Conservation (phyloP, 2,329 filamentous ascomycete genomes). For the Zymoseptoria brevis region DNA sequence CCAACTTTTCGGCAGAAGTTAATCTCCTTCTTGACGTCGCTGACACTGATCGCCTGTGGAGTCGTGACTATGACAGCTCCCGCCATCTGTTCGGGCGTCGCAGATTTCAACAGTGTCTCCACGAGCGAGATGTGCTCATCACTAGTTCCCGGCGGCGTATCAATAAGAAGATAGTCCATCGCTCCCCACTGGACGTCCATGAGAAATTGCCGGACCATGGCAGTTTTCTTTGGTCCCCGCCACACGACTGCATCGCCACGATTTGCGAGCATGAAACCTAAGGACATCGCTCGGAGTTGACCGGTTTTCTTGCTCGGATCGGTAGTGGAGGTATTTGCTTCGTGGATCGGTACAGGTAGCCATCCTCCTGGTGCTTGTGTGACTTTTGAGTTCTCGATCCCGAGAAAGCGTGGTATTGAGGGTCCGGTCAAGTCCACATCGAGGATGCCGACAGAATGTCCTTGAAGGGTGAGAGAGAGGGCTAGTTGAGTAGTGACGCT, state of each 20-base stretch:
- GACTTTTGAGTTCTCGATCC: slow-evolving; percentile 80
- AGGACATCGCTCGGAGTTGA: slow-evolving; percentile 74
- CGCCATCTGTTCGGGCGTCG: slow-evolving; percentile 57
- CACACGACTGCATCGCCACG: slow-evolving; percentile 91
- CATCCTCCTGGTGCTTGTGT: slow-evolving; percentile 86
- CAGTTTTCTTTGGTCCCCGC: slow-evolving; percentile 97
- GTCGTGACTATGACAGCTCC: slow-evolving; percentile 95
- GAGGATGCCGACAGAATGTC: slow-evolving; percentile 85
- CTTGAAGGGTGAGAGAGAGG: slow-evolving; percentile 74
- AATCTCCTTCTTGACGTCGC: slow-evolving; percentile 88
- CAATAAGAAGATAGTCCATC: slow-evolving; percentile 87
- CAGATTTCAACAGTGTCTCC: slow-evolving; percentile 49
- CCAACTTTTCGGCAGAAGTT: slow-evolving; percentile 86
- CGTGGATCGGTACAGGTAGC: slow-evolving; percentile 80
- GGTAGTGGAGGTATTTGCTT: slow-evolving; percentile 31
- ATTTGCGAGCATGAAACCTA: slow-evolving; percentile 79
- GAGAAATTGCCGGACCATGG: slow-evolving; percentile 95
- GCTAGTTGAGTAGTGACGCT: slow-evolving; percentile 96
- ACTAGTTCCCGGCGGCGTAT: slow-evolving; percentile 91
- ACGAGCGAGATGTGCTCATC: slow-evolving; percentile 96
- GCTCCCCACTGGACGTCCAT: slow-evolving; percentile 82
- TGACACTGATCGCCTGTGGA: slow-evolving; percentile 85
- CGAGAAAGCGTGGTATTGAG: slow-evolving; percentile 90
- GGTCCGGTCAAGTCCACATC: slow-evolving; percentile 95
- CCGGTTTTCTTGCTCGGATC: slow-evolving; percentile 40